Evolutionary conservation across 2,329 filamentous ascomycete species (phyloP), one percentile per base, ranked within the genome.

Genomic region (Onygenales sp.): DNA sequence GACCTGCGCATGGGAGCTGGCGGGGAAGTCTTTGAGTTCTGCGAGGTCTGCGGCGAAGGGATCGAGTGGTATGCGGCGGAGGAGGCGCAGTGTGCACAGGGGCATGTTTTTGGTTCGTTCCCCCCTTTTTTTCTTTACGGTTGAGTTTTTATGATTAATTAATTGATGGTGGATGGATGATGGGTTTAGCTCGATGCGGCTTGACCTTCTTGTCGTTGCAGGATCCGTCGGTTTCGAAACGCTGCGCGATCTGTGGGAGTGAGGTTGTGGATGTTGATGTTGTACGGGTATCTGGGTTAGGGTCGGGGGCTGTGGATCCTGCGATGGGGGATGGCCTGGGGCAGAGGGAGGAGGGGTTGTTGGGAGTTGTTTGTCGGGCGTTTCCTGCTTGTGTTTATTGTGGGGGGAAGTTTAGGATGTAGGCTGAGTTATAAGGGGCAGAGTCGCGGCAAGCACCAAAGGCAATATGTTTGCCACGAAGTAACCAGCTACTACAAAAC

Each of bases 161-260:
- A 38, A 49, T n/a, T 43, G 33, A 42, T 33, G 17, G 17, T 17
- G 17, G 17, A 17, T 39, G 8, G 49, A 63, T 52, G 59, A 45
- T 13, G 41, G 33, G 35, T 48, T 33, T 55, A 77, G 74, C 68
- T n/a, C 72, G 80, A 38, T 83, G 80, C 59, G 71, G 71, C 10
- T 58, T 82, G 21, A 78, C 76, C n/a, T 77, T 79, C 50, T 59
- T 80, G 5, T 70, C 78, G 1, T 79, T 82, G 6, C 78, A 81
- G 60, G 72, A 75, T 36, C 78, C 79, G 2, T 73, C 73, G 1
- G 68, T 76, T 2, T 76, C 77, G 10, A 81, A 80, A 59, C 71
- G 70, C 49, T 83, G 80, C 61, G 73, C 73, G 14, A 65, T 74
- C n/a, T 83, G 80, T 59, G 70, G 71, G 44, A 74, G 78, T 47